Conservation (phyloP, 768 basidiomycete genomes). For the Xanthoconium purpureum region DNA sequence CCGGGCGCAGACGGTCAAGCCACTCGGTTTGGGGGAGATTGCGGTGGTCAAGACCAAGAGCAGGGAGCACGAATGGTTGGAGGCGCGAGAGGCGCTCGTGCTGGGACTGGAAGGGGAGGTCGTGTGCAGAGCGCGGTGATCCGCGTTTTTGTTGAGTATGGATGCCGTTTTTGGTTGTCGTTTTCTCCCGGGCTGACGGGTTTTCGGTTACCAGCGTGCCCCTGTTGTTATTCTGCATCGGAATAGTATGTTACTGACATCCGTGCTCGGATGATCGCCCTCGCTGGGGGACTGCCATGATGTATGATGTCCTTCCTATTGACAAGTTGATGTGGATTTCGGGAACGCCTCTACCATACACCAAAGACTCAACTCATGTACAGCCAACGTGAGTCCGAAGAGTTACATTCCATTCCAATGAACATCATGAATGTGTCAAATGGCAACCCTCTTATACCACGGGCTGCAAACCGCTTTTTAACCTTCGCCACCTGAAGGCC, state of each 20-base stretch:
- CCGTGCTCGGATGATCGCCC: no score
- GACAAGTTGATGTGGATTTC: no score
- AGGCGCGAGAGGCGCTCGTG: constrained; percentile 88
- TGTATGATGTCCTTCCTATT: no score
- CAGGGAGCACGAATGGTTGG: constrained; percentile 79
- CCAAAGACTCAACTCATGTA: no score
- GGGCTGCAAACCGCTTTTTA: no score
- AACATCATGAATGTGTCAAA: no score
- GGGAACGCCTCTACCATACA: no score
- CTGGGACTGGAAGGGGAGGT: constrained; percentile 81
- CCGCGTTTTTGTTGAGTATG: background rate
- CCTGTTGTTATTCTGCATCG: background rate
- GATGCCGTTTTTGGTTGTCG: background rate
- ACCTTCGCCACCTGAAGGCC: no score
- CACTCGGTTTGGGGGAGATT: constrained; percentile 90
- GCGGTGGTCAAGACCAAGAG: constrained; percentile 75
- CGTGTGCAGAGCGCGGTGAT: constrained; percentile 70
- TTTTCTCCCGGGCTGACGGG: constrained; percentile 1
- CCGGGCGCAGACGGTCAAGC: constrained; percentile 74
- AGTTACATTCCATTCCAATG: no score
- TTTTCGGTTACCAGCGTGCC: background rate
- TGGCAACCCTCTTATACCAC: no score
- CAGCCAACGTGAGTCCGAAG: no score
- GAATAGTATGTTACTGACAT: background rate
- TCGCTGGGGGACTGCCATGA: no score